Percentiles rank a stretch among this genome's conserved stretches.
Conservation (phyloP, 345 rosid species). For the Kernera saxatilis region DNA sequence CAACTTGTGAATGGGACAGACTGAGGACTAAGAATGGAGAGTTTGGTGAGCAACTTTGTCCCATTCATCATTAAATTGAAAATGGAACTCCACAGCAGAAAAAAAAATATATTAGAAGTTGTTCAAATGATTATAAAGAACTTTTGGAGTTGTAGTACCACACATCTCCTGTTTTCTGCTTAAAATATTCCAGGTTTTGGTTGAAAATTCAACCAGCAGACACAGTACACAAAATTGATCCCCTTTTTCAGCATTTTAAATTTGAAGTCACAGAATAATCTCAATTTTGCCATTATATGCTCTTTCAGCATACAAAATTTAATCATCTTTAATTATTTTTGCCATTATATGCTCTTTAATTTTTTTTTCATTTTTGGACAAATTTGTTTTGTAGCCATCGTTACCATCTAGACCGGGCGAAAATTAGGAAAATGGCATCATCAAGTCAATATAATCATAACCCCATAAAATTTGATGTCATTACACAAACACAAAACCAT, state of each 20-base stretch:
- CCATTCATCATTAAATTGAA: neutral
- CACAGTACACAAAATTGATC: neutral
- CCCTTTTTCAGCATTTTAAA: neutral
- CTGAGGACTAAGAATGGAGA: neutral
- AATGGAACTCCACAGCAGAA: constrained; percentile 4
- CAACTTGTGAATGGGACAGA: constrained; percentile 25
- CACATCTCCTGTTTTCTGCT: neutral
- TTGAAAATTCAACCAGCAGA: neutral
- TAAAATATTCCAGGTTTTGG: neutral
- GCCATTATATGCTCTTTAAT: neutral
- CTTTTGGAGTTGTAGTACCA: neutral
- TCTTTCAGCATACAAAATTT: too few species aligned
- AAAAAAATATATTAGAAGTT: neutral
- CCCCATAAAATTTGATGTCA: neutral
- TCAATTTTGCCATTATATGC: neutral
- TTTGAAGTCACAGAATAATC: neutral
- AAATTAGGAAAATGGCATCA: neutral
- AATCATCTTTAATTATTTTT: too few species aligned
- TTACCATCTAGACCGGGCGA: neutral
- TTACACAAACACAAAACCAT: neutral
- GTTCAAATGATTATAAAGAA: neutral
- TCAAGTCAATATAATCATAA: neutral
- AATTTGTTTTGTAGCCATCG: neutral
- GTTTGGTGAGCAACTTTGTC: constrained; percentile 16
- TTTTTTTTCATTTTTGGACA: neutral